Conservation (phyloP, 2,329 filamentous ascomycete genomes). For the Malbranchea cinnamomea region DNA sequence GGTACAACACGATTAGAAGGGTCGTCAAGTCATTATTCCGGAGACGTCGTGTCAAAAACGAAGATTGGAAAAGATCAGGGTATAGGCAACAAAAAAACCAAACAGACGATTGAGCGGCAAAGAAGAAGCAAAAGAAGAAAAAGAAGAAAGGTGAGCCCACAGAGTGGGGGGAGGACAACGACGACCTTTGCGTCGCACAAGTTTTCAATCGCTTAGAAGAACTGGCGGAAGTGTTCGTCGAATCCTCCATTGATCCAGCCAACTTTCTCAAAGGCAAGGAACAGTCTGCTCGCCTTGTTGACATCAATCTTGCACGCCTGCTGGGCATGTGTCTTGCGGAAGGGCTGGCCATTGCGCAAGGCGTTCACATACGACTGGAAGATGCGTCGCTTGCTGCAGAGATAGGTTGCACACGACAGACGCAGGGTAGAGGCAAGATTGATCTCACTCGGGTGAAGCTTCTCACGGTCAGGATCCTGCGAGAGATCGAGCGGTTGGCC, state of each 20-base stretch:
- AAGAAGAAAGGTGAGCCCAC: too few species aligned
- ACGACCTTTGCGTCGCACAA: background rate
- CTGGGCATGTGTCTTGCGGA: conserved; percentile 89
- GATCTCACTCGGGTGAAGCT: conserved; percentile 68
- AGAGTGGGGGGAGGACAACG: too few species aligned
- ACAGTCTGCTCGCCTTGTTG: conserved; percentile 89
- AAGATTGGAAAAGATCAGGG: too few species aligned
- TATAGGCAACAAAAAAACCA: too few species aligned
- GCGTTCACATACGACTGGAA: conserved; percentile 62
- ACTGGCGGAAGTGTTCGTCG: conserved; percentile 34
- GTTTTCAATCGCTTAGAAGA: conserved; percentile 21
- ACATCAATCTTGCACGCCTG: conserved; percentile 97
- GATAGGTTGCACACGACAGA: conserved; percentile 73
- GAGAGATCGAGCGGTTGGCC: conserved; percentile 62
- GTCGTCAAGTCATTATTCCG: too few species aligned
- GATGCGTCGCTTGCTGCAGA: conserved; percentile 85
- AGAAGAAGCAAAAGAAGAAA: conserved; percentile 2
- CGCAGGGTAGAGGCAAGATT: conserved; percentile 62
- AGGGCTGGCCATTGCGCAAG: conserved; percentile 57
- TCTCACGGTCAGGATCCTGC: conserved; percentile 51
- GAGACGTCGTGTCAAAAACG: too few species aligned
- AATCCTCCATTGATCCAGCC: conserved; percentile 75
- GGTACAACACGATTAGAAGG: too few species aligned
- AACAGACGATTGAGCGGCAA: too few species aligned
- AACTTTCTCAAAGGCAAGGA: conserved; percentile 75